Conservation (phyloP, 495 filamentous ascomycete species). For the Talaromyces liani region DNA sequence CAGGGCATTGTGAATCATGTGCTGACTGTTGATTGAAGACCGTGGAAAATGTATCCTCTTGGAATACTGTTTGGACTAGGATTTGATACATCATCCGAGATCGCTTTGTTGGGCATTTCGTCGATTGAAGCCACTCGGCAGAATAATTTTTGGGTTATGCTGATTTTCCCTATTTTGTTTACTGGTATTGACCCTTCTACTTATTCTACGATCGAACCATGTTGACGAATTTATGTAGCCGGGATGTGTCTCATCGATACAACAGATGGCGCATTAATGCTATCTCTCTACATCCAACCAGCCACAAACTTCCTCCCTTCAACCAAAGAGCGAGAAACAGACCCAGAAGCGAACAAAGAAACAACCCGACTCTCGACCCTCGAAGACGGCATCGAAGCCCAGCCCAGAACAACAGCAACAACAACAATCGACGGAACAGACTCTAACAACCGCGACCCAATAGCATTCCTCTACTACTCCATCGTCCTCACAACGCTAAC, state of each 20-base stretch:
- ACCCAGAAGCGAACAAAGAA: neutral
- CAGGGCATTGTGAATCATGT: neutral
- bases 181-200: slow-evolving; percentile 48
- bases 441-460: slow-evolving; percentile 53
- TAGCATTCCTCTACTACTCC: slow-evolving; percentile 90
- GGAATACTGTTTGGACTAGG: slow-evolving; percentile 88
- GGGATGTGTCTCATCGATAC: slow-evolving; percentile 92
- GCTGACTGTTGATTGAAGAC: slow-evolving; percentile 25
- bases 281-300: slow-evolving; percentile 75
- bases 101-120: slow-evolving; percentile 85
- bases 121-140: slow-evolving; percentile 77
- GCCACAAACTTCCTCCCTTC: slow-evolving; percentile 36
- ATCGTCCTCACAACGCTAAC: slow-evolving; percentile 83
- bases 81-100: slow-evolving; percentile 93
- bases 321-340: slow-evolving; percentile 16
- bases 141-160: slow-evolving; percentile 86
- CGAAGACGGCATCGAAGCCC: neutral
- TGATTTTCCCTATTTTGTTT: slow-evolving; percentile 87
- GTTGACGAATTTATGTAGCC: slow-evolving; percentile 28
- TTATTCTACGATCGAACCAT: neutral
- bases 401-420: neutral
- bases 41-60: slow-evolving; percentile 96
- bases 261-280: slow-evolving; percentile 89
- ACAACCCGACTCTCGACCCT: neutral
- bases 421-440: neutral